These are phyloP conservation scores for Pinus albicaulis DNA, from an alignment of 75 land plant species.

Conservation along the genomic window DNA sequence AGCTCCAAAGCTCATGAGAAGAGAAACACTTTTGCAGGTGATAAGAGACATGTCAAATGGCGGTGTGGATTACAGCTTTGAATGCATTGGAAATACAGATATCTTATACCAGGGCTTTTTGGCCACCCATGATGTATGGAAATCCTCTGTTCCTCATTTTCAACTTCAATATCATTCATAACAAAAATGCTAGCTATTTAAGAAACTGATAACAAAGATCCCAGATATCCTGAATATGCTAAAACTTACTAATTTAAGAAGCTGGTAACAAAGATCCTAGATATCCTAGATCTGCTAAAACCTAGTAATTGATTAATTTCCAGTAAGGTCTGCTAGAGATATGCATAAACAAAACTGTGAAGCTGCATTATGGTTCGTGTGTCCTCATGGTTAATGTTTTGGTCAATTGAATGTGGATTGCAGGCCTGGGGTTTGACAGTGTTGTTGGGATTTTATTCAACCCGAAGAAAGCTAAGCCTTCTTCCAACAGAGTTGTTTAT, in stretches of 20 bases:
- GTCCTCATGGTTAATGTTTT: not conserved
- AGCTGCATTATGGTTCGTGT: no score
- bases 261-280: no score
- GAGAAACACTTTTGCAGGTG: conserved; percentile 29
- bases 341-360: no score
- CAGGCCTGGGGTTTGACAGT: conserved; percentile 90
- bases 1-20: not conserved
- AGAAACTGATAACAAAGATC: no score
- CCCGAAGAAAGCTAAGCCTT: conserved; percentile 35
- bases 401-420: not conserved
- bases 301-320: not conserved
- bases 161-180: no score
- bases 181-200: no score
- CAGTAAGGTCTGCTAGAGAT: no score
- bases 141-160: not conserved
- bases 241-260: no score
- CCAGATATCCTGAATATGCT: no score
- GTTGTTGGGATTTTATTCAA: conserved; percentile 56
- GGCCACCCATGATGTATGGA: conserved; percentile 52
- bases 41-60: conserved; percentile 70
- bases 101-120: conserved; percentile 63
- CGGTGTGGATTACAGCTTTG: conserved; percentile 86
- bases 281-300: no score
- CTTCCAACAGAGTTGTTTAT: conserved; percentile 70
- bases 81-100: conserved; percentile 67